Conservation (phyloP, 2,329 filamentous ascomycete genomes). For the Helotiales sp. region DNA sequence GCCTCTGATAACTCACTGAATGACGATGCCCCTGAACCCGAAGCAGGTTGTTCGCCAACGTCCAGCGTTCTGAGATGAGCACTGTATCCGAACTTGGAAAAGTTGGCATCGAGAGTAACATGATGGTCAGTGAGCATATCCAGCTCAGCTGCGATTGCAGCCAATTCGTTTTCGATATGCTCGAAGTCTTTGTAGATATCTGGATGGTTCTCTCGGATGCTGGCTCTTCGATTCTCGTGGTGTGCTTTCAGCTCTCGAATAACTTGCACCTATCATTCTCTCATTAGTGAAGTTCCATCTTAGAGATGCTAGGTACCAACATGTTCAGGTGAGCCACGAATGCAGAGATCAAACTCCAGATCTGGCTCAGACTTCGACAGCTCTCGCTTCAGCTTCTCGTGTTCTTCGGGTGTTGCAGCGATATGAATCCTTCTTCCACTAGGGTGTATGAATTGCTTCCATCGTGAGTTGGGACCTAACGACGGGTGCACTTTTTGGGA, state of each 20-base stretch:
- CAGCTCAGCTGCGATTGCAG: not conserved
- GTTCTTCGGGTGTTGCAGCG: not conserved
- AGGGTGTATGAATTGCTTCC: not conserved
- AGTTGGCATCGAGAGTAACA: not conserved
- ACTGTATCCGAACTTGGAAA: not conserved
- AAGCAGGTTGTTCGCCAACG: not conserved
- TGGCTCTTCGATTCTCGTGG: not conserved
- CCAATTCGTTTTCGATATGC: not conserved
- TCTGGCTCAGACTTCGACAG: not conserved
- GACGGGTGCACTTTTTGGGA: not conserved
- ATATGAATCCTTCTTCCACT: constrained; percentile 1
- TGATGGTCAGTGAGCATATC: not conserved
- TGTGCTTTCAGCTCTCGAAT: not conserved
- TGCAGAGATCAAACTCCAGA: not conserved
- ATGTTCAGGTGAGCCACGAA: not conserved
- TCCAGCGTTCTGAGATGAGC: not conserved
- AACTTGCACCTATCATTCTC: not conserved
- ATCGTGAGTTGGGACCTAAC: not conserved
- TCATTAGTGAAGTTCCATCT: not conserved
- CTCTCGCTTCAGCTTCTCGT: not conserved
- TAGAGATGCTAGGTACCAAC: not conserved
- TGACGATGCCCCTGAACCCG: not conserved
- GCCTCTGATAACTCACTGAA: not conserved
- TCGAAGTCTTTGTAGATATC: not conserved
- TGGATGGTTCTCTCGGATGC: not conserved